Conservation (phyloP, 208 protist genomes). For the Wallacemonas sp. region DNA sequence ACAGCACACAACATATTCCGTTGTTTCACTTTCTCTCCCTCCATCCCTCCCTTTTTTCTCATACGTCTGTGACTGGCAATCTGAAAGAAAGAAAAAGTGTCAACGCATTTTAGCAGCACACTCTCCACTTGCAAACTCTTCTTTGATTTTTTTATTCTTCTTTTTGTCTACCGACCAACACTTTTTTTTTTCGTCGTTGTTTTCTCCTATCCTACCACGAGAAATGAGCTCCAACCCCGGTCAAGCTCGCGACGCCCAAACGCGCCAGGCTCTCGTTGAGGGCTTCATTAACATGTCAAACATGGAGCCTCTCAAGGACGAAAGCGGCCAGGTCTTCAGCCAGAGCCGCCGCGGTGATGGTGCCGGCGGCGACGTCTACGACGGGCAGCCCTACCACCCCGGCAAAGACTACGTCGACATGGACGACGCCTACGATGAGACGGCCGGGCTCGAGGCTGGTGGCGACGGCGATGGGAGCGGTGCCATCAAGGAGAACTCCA, state of each 20-base stretch:
- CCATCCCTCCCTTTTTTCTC: too few relatives aligned
- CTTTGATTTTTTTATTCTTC: too few relatives aligned
- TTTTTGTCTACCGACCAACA: neutral
- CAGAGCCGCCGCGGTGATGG: neutral
- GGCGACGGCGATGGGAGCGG: conserved; percentile 17
- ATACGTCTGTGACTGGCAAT: too few relatives aligned
- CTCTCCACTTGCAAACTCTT: too few relatives aligned
- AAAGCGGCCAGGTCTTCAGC: conserved; percentile 21
- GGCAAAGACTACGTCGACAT: conserved; percentile 36
- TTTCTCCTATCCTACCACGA: neutral
- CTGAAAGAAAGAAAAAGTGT: too few relatives aligned
- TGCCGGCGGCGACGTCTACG: conserved; percentile 3
- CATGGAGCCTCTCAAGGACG: conserved; percentile 27
- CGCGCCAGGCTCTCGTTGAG: conserved; percentile 33
- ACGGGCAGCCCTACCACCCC: conserved; percentile 12
- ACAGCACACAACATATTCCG: too few relatives aligned
- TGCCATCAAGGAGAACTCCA: conserved; percentile 58
- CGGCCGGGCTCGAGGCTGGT: neutral
- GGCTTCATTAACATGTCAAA: conserved; percentile 43
- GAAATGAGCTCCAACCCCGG: neutral
- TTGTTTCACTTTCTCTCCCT: too few relatives aligned
- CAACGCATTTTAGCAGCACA: too few relatives aligned
- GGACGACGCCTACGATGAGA: conserved; percentile 23
- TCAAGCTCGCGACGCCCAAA: conserved; percentile 18
- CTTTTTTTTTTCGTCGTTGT: neutral